phyloP scores from a whole-genome alignment of 768 basidiomycete species.

The Rossbeevera mucosa region DNA sequence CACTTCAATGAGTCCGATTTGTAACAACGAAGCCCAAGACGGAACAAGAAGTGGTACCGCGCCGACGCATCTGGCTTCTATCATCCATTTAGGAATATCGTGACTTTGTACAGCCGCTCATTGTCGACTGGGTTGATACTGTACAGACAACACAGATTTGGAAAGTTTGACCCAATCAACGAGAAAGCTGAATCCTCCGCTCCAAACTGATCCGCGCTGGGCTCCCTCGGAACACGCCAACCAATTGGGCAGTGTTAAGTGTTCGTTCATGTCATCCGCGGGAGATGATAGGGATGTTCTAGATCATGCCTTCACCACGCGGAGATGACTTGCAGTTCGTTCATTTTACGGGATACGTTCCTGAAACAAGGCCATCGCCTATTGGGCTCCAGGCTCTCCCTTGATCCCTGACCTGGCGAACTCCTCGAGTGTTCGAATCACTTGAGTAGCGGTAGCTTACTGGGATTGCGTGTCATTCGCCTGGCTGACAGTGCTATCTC shows the following conservation, averaged over 20 bases:
- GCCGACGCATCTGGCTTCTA: neutral
- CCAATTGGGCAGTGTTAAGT: neutral
- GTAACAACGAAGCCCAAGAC: neutral
- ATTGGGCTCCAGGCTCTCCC: neutral
- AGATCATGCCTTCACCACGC: conserved; percentile 3
- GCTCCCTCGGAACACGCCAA: neutral
- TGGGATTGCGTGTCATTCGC: neutral
- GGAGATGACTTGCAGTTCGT: conserved; percentile 6
- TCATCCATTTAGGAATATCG: conserved; percentile 6
- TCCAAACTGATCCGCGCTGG: conserved; percentile 9
- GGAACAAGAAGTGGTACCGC: neutral
- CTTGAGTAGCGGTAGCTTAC: neutral
- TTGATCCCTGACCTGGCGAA: neutral
- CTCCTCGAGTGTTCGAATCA: neutral
- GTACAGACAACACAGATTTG: conserved; percentile 5
- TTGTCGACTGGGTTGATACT: conserved; percentile 7
- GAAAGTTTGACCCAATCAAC: conserved; percentile 6
- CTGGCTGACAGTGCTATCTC: neutral
- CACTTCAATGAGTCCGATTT: neutral
- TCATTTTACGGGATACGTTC: neutral
- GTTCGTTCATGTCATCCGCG: conserved; percentile 1
- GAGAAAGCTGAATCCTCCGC: conserved; percentile 4
- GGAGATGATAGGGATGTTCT: conserved; percentile 3
- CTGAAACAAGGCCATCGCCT: neutral
- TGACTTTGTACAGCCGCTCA: neutral